Evolutionary conservation across 257 asterid genomes (phyloP), one percentile per base, ranked within the genome.

Genomic region (Nicotiana tabacum): DNA sequence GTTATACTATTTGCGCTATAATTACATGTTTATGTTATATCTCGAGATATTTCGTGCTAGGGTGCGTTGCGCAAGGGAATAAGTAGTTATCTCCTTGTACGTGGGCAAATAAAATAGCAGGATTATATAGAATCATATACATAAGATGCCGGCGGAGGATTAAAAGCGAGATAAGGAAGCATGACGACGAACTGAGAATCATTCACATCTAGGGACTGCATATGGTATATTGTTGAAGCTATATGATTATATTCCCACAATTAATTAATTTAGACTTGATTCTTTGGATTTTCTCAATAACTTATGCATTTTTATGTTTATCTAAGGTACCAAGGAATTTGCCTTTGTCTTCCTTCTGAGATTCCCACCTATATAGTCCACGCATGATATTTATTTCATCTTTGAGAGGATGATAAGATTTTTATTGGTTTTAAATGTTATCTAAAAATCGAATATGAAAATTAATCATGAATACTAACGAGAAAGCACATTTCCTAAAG

Each of bases 101-200:
- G 51, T 9, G 11, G 29, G 18, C 1, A 17, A 0, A 5, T 57
- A 57, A 1, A 17, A 57, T 10, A 21, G 7, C 24, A 62, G 35
- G 21, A 43, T 72, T 48, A 46, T 8, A 51, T 12, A 6, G 64
- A 74, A 74, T 74, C 10, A 48, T 27, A 7, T 51, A 64, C 43
- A 51, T 27, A 74, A 74, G 46, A 27, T 51, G 80, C 80, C 64
- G 80, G 21, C 80, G 64, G 64, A 74, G 43, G 46, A 74, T 74
- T 48, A 74, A 74, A 48, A 7, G 80, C 27, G 64, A 15, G 43
- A 67, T 18, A 66, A 48, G 82, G 81, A 87, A 83, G 27, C 76
- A 83, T 72, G 85, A 85, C 48, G 91, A 91, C 92, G 81, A 82
- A 13, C 18, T 53, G 76, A 87, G 91, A 84, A 90, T 83, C 84